phyloP scores from a whole-genome alignment of 1,284 basidiomycete species.

The Apiotrichum montevideense region DNA sequence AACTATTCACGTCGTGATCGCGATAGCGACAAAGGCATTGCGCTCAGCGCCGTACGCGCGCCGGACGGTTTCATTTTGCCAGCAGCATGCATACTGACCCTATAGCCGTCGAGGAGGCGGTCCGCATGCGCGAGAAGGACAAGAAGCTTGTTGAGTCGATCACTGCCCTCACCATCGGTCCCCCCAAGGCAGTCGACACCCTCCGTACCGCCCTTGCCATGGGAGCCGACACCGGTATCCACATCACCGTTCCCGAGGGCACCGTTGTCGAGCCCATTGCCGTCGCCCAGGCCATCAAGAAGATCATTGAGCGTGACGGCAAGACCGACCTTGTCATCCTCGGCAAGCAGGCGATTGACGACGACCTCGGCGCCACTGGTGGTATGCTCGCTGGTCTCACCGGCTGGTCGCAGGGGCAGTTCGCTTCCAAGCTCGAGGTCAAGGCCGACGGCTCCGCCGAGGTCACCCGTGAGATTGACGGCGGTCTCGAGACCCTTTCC shows the following conservation, averaged over 20 bases:
- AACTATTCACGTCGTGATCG: not conserved
- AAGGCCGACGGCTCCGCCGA: conserved; percentile 63
- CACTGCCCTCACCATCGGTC: conserved; percentile 87
- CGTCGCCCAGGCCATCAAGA: conserved; percentile 62
- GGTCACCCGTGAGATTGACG: conserved; percentile 90
- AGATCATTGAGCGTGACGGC: conserved; percentile 59
- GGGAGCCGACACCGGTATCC: conserved; percentile 91
- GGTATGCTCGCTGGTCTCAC: conserved; percentile 94
- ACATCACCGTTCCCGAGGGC: conserved; percentile 82
- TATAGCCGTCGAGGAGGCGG: conserved; percentile 92
- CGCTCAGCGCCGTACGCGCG: too few relatives aligned
- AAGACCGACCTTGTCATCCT: conserved; percentile 79
- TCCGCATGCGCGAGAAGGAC: conserved; percentile 74
- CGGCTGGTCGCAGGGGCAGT: conserved; percentile 91
- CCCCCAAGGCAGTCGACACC: conserved; percentile 81
- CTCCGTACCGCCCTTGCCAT: conserved; percentile 95
- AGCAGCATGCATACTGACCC: not conserved
- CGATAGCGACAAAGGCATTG: not conserved
- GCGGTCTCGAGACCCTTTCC: conserved; percentile 78
- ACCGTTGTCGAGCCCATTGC: conserved; percentile 55
- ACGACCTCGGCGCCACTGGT: conserved; percentile 93
- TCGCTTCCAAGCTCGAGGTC: conserved; percentile 83
- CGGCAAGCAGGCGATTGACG: conserved; percentile 99
- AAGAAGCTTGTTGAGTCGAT: conserved; percentile 73
- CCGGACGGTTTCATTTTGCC: too few relatives aligned